Evolutionary conservation across 2,329 filamentous ascomycete species (phyloP).

Genomic region (Calycina herbarum): DNA sequence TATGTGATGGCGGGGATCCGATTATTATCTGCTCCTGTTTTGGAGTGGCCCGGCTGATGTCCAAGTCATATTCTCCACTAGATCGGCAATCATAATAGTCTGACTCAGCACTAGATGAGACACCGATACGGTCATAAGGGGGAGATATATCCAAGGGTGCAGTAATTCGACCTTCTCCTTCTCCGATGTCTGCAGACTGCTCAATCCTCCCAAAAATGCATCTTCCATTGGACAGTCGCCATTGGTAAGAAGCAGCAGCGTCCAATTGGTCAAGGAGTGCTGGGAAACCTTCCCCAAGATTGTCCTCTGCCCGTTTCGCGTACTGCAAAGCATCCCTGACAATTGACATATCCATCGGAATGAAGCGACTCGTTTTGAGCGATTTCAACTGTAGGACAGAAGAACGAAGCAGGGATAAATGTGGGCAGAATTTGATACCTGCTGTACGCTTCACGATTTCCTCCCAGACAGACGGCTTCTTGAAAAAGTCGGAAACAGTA

Average conservation of each 20-base stretch:
- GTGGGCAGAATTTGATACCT: conserved; percentile 10
- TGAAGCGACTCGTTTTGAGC: background rate
- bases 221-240: conserved; percentile 10
- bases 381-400: conserved; percentile 10
- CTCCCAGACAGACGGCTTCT: conserved; percentile 10
- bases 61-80: conserved; percentile 2
- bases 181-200: background rate
- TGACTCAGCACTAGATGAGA: conserved; percentile 3
- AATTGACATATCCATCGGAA: conserved; percentile 12
- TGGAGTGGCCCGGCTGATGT: background rate
- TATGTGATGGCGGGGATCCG: background rate
- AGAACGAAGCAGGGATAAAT: conserved; percentile 7
- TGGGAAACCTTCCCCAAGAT: background rate
- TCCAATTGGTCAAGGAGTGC: conserved; percentile 12
- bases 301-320: conserved; percentile 6
- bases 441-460: conserved; percentile 8
- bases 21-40: too few relatives aligned
- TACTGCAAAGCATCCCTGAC: conserved; percentile 12
- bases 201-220: conserved; percentile 3
- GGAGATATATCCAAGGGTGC: background rate
- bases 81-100: conserved; percentile 13
- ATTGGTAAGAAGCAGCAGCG: conserved; percentile 14
- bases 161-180: background rate
- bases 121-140: background rate
- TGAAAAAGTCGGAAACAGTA: conserved; percentile 14